Evolutionary conservation across 805 yeast species (phyloP).

Genomic region (Candida yuanshanica): DNA sequence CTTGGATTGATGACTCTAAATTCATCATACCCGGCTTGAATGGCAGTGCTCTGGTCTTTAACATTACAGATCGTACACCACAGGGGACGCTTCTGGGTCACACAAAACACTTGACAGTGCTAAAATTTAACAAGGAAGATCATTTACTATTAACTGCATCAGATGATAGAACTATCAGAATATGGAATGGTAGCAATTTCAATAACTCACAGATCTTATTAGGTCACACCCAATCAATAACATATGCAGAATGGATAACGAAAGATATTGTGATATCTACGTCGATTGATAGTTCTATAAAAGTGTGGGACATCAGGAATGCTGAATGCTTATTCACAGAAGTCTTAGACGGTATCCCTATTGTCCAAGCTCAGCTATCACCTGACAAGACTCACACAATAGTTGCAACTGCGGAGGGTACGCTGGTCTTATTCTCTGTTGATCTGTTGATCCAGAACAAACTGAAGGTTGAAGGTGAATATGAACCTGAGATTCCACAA

Average conservation of each 20-base stretch:
- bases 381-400: slow-evolving; percentile 45
- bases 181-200: slow-evolving; percentile 67
- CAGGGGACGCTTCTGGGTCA: slow-evolving; percentile 61
- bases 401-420: slow-evolving; percentile 63
- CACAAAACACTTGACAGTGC: slow-evolving; percentile 44
- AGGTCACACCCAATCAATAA: slow-evolving; percentile 56
- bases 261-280: slow-evolving; percentile 40
- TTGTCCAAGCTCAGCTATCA: slow-evolving; percentile 49
- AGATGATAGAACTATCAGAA: slow-evolving; percentile 65
- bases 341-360: slow-evolving; percentile 45
- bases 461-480: slow-evolving; percentile 19
- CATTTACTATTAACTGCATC: slow-evolving; percentile 67
- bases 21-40: slow-evolving; percentile 65
- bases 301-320: slow-evolving; percentile 58
- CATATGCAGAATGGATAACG: slow-evolving; percentile 51
- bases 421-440: slow-evolving; percentile 47
- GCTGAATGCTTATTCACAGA: slow-evolving; percentile 34
- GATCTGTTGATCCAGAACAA: slow-evolving; percentile 11
- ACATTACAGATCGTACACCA: slow-evolving; percentile 41
- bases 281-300: slow-evolving; percentile 66
- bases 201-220: slow-evolving; percentile 42
- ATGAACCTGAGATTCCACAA: slow-evolving; percentile 13
- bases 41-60: slow-evolving; percentile 50
- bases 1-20: slow-evolving; percentile 68
- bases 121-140: slow-evolving; percentile 46